Base-by-base conservation (phyloP, 2,329 filamentous ascomycete genomes). In the Boeremia exigua region DNA sequence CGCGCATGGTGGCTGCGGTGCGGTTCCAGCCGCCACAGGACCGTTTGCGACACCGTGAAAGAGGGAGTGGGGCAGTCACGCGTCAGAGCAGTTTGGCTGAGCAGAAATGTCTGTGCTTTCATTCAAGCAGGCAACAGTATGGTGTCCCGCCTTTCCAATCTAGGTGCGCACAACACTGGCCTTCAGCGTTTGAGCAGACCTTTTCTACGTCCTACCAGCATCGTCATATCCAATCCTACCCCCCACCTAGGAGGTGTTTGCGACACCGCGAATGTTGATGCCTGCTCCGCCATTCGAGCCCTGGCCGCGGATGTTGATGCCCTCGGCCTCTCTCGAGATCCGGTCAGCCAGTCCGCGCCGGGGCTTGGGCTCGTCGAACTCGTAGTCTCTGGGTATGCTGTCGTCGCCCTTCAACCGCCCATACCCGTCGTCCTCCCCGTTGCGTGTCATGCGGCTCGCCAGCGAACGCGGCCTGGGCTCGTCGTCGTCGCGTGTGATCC, bases 201-300 rank as follows among this genome's bases (percentile, higher is more conserved):
- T 23, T 23, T 23, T 23, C 19, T 23, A 23, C 19, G 19, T 23
- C 19, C 19, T 23, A 23, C 19, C 29, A 12, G 8, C 29, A 30
- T 6, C 29, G 11, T 30, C 29, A 12, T 12, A 30, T 9, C 29
- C 29, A 12, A 9, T 9, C 3, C 3, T 9, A 30, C 6, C 6
- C 34, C 8, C 28, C n/a, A 12, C 36, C 59, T 68, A 73, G 17
- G 63, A 60, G 29, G 70, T 66, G n/a, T 67, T 70, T 11, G 73
- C 73, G 3, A 71, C 67, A 34, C 73, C 73, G 7, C 68, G 61
- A 25, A 75, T 75, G 28, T 65, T 68, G 52, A 75, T 67, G 6
- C 66, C 69, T 30, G 60, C 54, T 11, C 36, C 63, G 14, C 48
- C 59, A 45, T 60, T 62, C 25, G 56, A 55, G 37, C 67, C 68